Evolutionary conservation across 1,284 basidiomycete species (phyloP).

Genomic region (Fomitopsis betulina): DNA sequence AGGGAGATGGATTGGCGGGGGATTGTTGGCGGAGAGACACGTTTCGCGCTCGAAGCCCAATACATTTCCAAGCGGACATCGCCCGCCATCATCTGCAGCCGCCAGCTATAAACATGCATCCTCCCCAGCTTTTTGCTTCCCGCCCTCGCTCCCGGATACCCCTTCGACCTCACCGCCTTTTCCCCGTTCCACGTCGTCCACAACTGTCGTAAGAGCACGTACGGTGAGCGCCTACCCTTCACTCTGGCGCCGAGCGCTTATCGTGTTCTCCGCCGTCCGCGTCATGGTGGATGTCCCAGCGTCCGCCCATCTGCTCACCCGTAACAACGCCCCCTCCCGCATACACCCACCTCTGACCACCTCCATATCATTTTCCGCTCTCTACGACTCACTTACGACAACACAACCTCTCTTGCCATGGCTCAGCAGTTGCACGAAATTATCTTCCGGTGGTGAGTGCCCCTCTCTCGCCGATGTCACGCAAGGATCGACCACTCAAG

Average conservation of each 20-base stretch:
- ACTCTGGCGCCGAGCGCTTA: not conserved
- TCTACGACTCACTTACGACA: not conserved
- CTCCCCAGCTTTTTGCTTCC: not conserved
- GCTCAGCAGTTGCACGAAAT: constrained; percentile 15
- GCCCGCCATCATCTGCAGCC: not conserved
- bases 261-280: not conserved
- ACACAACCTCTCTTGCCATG: constrained; percentile 7
- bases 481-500: not conserved
- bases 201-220: not conserved
- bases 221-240: not conserved
- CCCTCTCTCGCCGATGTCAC: not conserved
- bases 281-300: not conserved
- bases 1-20: not conserved
- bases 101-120: not conserved
- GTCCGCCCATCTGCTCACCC: not conserved
- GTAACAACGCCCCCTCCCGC: not conserved
- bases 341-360: not conserved
- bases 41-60: not conserved
- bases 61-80: not conserved
- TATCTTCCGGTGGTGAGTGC: constrained; percentile 19
- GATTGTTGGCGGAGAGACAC: not conserved
- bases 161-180: not conserved
- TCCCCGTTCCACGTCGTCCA: not conserved
- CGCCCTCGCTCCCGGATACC: not conserved
- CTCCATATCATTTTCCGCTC: not conserved